Percentiles rank a stretch among this genome's conserved stretches.
Evolutionary conservation across 305 asterid species (phyloP).

Genomic region (Rubia peregrina): DNA sequence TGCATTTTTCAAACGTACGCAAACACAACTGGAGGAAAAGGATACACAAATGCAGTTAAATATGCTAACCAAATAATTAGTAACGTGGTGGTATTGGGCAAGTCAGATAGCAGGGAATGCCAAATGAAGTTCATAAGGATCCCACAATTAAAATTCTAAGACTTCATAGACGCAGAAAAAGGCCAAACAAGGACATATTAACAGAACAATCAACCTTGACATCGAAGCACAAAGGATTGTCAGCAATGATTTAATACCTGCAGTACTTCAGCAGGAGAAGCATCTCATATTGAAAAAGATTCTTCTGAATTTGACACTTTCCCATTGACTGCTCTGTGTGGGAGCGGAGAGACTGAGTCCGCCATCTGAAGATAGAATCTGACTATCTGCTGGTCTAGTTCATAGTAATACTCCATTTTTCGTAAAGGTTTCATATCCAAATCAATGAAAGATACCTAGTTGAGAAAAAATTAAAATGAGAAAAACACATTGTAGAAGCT

Average conservation of each 20-base stretch:
- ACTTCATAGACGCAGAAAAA: neutral
- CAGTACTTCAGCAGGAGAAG: conserved; percentile 12
- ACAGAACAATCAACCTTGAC: neutral
- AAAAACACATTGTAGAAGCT: neutral
- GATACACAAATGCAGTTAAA: too few species aligned
- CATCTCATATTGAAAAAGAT: conserved; percentile 11
- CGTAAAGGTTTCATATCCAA: conserved; percentile 85
- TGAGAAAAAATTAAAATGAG: conserved; percentile 6
- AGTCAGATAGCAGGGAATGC: neutral
- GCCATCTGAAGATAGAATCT: conserved; percentile 45
- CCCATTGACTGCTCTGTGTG: conserved; percentile 21
- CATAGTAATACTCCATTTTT: conserved; percentile 76
- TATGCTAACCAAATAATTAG: too few species aligned
- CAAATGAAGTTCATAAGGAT: conserved; percentile 1
- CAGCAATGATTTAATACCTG: conserved; percentile 28
- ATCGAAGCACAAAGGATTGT: conserved; percentile 10
- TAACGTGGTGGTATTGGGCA: neutral
- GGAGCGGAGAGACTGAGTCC: conserved; percentile 29
- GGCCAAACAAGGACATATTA: neutral
- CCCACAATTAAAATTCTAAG: neutral
- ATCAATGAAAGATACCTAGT: conserved; percentile 78
- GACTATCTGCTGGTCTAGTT: conserved; percentile 75
- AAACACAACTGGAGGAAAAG: too few species aligned
- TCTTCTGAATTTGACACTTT: conserved; percentile 24
- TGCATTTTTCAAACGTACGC: too few species aligned